Evolutionary conservation across 371 early-diverging fungal species (phyloP).

Genomic region (Lichtheimia corymbifera): DNA sequence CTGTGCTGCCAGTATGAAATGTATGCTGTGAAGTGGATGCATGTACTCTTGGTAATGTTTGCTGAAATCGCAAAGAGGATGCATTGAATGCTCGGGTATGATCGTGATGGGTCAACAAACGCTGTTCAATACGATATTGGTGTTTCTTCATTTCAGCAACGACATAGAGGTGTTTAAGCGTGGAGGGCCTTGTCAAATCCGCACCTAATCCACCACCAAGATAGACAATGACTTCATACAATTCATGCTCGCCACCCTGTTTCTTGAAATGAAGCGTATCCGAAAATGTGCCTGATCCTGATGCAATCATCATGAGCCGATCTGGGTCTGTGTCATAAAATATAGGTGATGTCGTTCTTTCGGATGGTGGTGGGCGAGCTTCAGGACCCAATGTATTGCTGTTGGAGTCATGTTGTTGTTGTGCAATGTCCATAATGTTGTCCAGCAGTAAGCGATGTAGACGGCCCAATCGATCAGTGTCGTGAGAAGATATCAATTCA

Average conservation of each 20-base stretch:
- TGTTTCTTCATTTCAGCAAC: slow-evolving; percentile 26
- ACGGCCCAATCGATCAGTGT: slow-evolving; percentile 35
- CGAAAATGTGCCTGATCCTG: slow-evolving; percentile 34
- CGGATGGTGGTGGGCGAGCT: slow-evolving; percentile 26
- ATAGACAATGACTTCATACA: slow-evolving; percentile 42
- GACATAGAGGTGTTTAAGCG: slow-evolving; percentile 20
- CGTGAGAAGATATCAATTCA: slow-evolving; percentile 40
- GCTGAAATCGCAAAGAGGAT: too few species aligned
- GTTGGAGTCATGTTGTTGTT: slow-evolving; percentile 14
- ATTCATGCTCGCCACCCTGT: slow-evolving; percentile 35
- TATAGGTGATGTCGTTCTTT: slow-evolving; percentile 39
- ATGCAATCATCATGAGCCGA: slow-evolving; percentile 21
- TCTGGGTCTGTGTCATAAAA: slow-evolving; percentile 32
- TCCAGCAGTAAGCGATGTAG: slow-evolving; percentile 43
- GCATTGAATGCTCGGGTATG: not conserved
- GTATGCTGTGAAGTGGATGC: not conserved
- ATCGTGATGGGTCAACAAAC: not conserved
- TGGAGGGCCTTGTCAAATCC: slow-evolving; percentile 34
- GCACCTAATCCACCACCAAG: slow-evolving; percentile 63
- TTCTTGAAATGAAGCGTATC: slow-evolving; percentile 46
- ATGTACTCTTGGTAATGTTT: not conserved
- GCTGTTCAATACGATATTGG: slow-evolving; percentile 11
- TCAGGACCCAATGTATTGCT: slow-evolving; percentile 7
- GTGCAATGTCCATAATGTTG: slow-evolving; percentile 32
- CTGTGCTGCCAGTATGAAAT: not conserved